Evolutionary conservation across 768 basidiomycete species (phyloP).

Genomic region (Leucocoprinus sp.): DNA sequence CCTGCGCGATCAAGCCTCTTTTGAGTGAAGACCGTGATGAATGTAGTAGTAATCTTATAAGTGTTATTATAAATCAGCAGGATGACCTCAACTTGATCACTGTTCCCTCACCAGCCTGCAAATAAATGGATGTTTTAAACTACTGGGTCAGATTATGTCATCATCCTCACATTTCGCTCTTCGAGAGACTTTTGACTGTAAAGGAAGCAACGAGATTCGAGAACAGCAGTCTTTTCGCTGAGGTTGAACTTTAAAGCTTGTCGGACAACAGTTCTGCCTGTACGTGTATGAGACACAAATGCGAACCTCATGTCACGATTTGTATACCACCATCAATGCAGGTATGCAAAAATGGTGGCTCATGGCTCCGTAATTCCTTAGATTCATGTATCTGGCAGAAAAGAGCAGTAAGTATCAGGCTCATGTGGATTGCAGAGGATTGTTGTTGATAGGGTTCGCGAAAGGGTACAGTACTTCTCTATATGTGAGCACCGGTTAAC

Average conservation of each 20-base stretch:
- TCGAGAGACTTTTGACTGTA: not conserved
- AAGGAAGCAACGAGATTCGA: not conserved
- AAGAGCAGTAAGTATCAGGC: not conserved
- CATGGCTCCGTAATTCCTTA: not conserved
- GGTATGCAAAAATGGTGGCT: not conserved
- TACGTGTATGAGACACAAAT: not conserved
- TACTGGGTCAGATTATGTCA: not conserved
- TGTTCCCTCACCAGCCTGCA: not conserved
- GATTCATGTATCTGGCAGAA: not conserved
- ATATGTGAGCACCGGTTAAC: too few relatives aligned
- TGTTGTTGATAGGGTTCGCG: too few relatives aligned
- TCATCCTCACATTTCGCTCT: not conserved
- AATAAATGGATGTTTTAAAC: not conserved
- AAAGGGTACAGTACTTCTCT: too few relatives aligned
- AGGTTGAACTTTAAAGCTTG: constrained; percentile 4
- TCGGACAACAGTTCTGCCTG: not conserved
- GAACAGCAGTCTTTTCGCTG: not conserved
- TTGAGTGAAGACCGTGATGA: not conserved
- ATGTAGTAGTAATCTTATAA: not conserved
- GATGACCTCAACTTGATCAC: not conserved
- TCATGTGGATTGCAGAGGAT: too few relatives aligned
- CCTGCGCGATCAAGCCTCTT: not conserved
- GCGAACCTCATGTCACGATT: constrained; percentile 1
- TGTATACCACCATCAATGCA: not conserved
- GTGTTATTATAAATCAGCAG: not conserved